phyloP scores from a whole-genome alignment of 2,329 filamentous ascomycete species.

The Epicoccum sorghinum region DNA sequence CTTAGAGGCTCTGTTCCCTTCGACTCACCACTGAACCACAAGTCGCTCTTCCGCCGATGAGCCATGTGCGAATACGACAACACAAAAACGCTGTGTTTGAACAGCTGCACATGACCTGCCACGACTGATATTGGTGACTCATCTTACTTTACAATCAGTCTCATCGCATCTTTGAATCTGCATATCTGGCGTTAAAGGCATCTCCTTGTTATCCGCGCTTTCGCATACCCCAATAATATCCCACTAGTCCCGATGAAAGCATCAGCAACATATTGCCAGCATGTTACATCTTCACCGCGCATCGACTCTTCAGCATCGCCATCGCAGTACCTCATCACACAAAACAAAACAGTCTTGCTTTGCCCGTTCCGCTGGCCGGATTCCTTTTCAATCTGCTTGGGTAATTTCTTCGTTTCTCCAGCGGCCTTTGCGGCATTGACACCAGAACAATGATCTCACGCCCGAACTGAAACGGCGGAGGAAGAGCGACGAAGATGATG shows the following conservation, averaged over 20 bases:
- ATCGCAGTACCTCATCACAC: background rate
- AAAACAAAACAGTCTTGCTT: background rate
- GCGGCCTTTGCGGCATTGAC: slow-evolving; percentile 1
- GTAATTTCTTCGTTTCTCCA: background rate
- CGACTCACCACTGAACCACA: slow-evolving; percentile 42
- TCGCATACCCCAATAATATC: slow-evolving; percentile 8
- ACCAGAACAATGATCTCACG: slow-evolving; percentile 2
- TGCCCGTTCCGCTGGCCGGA: slow-evolving; percentile 10
- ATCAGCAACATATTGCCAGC: background rate
- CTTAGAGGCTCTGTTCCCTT: slow-evolving; percentile 34
- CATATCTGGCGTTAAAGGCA: slow-evolving; percentile 7
- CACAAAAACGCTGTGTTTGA: too few relatives aligned
- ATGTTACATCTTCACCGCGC: slow-evolving; percentile 5
- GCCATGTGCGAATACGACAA: background rate
- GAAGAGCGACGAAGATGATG: slow-evolving; percentile 8
- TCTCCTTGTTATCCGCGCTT: background rate
- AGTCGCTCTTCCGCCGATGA: slow-evolving; percentile 37
- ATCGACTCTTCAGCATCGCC: background rate
- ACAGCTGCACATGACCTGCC: too few relatives aligned
- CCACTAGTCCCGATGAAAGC: background rate
- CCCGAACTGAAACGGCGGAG: background rate
- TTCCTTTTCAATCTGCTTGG: background rate
- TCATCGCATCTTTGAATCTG: background rate
- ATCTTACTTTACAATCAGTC: background rate
- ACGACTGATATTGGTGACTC: background rate